Base-by-base conservation (phyloP, 306 rosid genomes). In the Prunus armeniaca region DNA sequence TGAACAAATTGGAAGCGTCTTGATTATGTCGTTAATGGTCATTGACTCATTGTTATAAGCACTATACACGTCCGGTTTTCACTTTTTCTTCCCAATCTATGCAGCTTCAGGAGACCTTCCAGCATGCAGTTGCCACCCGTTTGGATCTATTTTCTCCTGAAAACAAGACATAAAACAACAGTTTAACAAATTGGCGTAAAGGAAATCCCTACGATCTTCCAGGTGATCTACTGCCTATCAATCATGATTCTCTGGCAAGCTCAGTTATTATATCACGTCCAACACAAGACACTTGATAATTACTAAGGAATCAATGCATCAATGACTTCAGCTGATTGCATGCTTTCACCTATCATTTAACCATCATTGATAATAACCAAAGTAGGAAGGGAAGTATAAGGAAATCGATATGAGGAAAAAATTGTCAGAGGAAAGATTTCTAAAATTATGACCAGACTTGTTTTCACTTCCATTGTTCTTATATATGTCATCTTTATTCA, bases 71-170 rank as follows among this genome's bases (percentile, higher is more conserved):
- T 9, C 2, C 1, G 9, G 43, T 38, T 38, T 38, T 38, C 43
- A 38, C 43, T 38, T 38, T 56, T 56, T 72, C 20, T 22, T 52
- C 66, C 34, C 34, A 3, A 10, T 14, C 30, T 63, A 74, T 2
- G 61, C n/a, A 45, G 77, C 82, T 76, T 77, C 46, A 56, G 77
- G 52, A 32, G 69, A 74, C 65, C 80, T 62, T 66, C 41, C 88
- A 20, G 47, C 27, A 18, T 78, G 80, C 62, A 78, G 80, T 65
- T 81, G 80, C 86, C 83, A 81, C 51, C 79, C 55, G 70, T 86
- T 79, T 11, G 79, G 80, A 76, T 77, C 86, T 79, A 84, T 58
- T 83, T 80, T 83, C 80, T 63, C 77, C 89, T 86, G 84, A 65
- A 66, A 71, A 28, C 47, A 66, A 65, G 27, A 67, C 30, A 20